These are phyloP conservation scores for Penicillium salamii DNA, from an alignment of 495 filamentous ascomycete genomes.

Conservation along the genomic window DNA sequence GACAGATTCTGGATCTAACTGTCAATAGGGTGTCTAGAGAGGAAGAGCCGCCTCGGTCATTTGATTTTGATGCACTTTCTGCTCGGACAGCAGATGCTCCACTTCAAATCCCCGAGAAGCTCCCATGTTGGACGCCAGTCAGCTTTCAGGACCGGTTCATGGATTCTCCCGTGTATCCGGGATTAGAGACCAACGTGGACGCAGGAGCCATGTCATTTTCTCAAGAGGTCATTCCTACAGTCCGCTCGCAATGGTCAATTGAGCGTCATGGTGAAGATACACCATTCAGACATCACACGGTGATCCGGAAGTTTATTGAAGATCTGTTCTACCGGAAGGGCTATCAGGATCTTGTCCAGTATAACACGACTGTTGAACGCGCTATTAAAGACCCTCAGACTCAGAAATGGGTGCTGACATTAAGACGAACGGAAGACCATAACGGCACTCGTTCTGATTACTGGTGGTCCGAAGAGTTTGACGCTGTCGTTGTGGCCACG, in stretches of 20 bases:
- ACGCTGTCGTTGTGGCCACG: constrained; percentile 76
- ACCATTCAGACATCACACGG: constrained; percentile 37
- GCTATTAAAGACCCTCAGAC: constrained; percentile 29
- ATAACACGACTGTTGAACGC: constrained; percentile 41
- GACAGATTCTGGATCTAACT: not conserved
- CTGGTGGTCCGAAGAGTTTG: constrained; percentile 49
- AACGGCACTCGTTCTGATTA: constrained; percentile 27
- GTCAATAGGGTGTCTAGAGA: constrained; percentile 43
- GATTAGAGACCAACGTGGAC: constrained; percentile 41
- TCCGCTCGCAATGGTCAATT: constrained; percentile 36
- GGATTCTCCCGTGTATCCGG: constrained; percentile 42
- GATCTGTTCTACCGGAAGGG: constrained; percentile 33
- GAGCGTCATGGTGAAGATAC: constrained; percentile 34
- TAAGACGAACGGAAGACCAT: constrained; percentile 26
- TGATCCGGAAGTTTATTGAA: constrained; percentile 40
- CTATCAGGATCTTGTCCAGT: constrained; percentile 35
- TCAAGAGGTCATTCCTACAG: constrained; percentile 31
- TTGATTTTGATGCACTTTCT: constrained; percentile 41
- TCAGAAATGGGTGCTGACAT: constrained; percentile 34
- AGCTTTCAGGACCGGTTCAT: constrained; percentile 44
- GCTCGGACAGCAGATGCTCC: constrained; percentile 48
- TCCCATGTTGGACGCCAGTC: constrained; percentile 47
- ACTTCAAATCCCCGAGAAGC: constrained; percentile 38
- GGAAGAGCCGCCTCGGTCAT: constrained; percentile 24
- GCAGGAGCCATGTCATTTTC: constrained; percentile 41